Evolutionary conservation across 1,284 basidiomycete genomes (phyloP).

Genomic region (Papiliotrema terrestris): DNA sequence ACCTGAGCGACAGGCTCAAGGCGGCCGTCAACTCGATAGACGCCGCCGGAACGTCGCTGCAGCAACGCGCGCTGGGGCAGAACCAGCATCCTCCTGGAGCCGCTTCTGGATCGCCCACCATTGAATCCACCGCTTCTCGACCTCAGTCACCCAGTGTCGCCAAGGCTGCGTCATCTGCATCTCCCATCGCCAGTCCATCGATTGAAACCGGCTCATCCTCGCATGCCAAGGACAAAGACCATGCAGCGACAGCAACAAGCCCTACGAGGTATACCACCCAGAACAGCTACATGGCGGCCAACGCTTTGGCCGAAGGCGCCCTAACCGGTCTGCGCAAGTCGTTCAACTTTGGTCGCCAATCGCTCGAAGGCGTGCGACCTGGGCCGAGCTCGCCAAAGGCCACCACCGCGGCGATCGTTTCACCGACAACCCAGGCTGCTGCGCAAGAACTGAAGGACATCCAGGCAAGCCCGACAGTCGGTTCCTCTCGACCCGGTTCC

Average conservation of each 20-base stretch:
- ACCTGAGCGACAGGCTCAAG: constrained; percentile 34
- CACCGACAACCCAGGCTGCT: not conserved
- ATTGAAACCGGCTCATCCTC: not conserved
- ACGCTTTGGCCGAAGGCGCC: constrained; percentile 32
- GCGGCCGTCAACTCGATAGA: constrained; percentile 42
- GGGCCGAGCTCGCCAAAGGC: not conserved
- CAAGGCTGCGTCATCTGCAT: not conserved
- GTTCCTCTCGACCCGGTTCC: constrained; percentile 7
- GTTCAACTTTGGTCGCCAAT: constrained; percentile 20
- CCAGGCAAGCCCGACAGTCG: constrained; percentile 8
- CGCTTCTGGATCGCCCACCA: not conserved
- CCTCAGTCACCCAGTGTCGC: not conserved
- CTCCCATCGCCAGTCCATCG: not conserved
- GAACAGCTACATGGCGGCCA: not conserved
- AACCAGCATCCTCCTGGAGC: constrained; percentile 12
- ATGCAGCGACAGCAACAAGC: not conserved
- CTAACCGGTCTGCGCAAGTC: constrained; percentile 32
- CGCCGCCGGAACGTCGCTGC: constrained; percentile 34
- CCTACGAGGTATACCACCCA: not conserved
- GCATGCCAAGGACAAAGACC: not conserved
- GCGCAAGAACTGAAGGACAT: constrained; percentile 27
- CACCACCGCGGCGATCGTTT: not conserved
- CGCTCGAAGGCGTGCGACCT: not conserved
- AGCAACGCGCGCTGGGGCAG: constrained; percentile 27
- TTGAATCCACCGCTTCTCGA: not conserved